Evolutionary conservation across 2,329 filamentous ascomycete species (phyloP).

Genomic region (Clarireedia paspali): DNA sequence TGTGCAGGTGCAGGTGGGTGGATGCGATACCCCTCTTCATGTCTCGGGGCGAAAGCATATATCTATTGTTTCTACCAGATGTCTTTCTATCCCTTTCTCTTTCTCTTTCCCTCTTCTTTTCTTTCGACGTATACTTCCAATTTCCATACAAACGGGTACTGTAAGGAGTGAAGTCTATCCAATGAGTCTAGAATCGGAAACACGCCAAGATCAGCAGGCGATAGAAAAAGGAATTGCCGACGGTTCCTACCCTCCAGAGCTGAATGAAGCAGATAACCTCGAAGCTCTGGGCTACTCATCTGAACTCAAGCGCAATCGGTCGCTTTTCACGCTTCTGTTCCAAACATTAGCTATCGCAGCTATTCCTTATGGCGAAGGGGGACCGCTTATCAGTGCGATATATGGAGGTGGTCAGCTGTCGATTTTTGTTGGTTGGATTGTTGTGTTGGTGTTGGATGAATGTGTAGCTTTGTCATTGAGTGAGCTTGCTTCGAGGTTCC

Average conservation of each 20-base stretch:
- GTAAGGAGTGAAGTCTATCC: no score
- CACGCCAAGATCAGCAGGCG: constrained; percentile 1
- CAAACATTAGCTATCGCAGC: constrained; percentile 54
- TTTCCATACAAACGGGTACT: no score
- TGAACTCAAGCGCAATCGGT: constrained; percentile 50
- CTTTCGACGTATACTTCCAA: no score
- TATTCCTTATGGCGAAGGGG: constrained; percentile 43
- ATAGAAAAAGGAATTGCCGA: constrained; percentile 5
- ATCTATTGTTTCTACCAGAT: no score
- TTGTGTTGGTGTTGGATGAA: constrained; percentile 46
- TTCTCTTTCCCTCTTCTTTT: no score
- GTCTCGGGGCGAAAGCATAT: no score
- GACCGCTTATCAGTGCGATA: constrained; percentile 26
- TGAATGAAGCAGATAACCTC: constrained; percentile 19
- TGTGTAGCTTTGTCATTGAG: constrained; percentile 64
- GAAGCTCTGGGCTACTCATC: constrained; percentile 46
- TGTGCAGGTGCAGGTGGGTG: no score
- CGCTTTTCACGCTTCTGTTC: constrained; percentile 52
- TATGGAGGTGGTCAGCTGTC: constrained; percentile 40
- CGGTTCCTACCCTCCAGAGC: background rate
- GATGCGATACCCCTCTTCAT: no score
- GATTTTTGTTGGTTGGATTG: constrained; percentile 50
- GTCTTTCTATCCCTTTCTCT: no score
- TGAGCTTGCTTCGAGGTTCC: constrained; percentile 69
- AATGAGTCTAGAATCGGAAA: background rate